Evolutionary conservation across 2,329 filamentous ascomycete species (phyloP), one percentile per base, ranked within the genome.

Genomic region (Stachybotrys chlorohalonatus): DNA sequence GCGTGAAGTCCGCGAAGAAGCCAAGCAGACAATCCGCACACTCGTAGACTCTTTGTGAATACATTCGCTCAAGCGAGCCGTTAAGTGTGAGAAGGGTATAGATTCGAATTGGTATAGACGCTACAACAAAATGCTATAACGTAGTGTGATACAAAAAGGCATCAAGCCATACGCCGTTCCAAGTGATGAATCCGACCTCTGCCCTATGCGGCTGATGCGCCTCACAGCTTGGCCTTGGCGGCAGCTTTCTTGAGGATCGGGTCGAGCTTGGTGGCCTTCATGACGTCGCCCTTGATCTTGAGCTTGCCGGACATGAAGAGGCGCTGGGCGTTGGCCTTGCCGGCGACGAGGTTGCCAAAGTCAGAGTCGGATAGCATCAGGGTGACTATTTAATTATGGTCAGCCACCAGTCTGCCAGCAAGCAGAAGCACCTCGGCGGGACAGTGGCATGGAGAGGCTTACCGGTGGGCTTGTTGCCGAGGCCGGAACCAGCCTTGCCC

Each of bases 281-380:
- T 97, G 58, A 97, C 85, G 71, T 97, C 91, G 59, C 94, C 94
- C 84, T 91, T 95, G 70, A 97, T 84, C 88, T 97, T 99, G 68
- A 99, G 80, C 81, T 96, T 96, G 66, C 94, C 94, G n/a, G 83
- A 83, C 93, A 99, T 97, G 77, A 97, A 96, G 60, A 99, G 77
- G 64, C 86, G 85, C 80, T 99, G 94, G 55, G 94, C 91, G 69
- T 96, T 96, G 64, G 89, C 90, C 78, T 95, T 90, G 69, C 94
- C 94, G 45, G 79, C 67, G 54, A 95, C 85, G 61, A 99, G 82
- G 70, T 87, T 86, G 61, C 77, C 83, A 68, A 99, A 99, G 74
- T 97, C 90, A 55, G 83, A 82, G 59, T 99, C 94, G 57, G 85
- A 89, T 62, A 97, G 82, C 6, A 80, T 72, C 49, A 97, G 82